These are phyloP conservation scores for Plasmopara muralis DNA, from an alignment of 352 stramenopile species.

Conservation along the genomic window DNA sequence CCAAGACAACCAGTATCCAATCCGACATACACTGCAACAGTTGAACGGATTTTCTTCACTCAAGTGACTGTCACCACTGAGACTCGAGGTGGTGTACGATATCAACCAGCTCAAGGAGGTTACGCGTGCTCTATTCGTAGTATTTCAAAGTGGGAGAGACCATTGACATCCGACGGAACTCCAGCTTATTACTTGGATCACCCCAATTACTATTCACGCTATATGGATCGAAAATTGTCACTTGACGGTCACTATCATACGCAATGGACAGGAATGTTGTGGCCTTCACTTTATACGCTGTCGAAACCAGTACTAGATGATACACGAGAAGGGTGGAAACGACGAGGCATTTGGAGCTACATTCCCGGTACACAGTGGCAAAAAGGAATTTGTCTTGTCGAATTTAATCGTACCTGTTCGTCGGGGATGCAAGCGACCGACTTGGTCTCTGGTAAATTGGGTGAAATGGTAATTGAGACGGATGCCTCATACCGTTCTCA, in stretches of 20 bases:
- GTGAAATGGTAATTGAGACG: constrained; percentile 83
- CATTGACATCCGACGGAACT: constrained; percentile 38
- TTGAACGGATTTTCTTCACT: constrained; percentile 57
- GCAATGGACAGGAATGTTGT: constrained; percentile 87
- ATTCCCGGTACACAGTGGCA: constrained; percentile 70
- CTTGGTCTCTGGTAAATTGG: constrained; percentile 18
- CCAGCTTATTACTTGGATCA: constrained; percentile 85
- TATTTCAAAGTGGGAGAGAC: constrained; percentile 94
- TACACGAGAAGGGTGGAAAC: constrained; percentile 89
- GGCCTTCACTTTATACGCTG: constrained; percentile 87
- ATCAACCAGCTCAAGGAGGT: constrained; percentile 80
- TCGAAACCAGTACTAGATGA: constrained; percentile 77
- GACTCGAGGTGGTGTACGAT: constrained; percentile 44
- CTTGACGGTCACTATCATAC: constrained; percentile 82
- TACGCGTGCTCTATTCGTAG: constrained; percentile 93
- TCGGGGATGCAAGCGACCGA: constrained; percentile 28
- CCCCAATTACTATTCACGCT: constrained; percentile 95
- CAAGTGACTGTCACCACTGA: constrained; percentile 27
- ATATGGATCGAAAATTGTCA: constrained; percentile 89
- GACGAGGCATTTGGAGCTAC: constrained; percentile 71
- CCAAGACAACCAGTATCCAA: constrained; percentile 54
- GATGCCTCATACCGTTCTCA: constrained; percentile 87
- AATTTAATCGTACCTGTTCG: constrained; percentile 87
- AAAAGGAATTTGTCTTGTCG: constrained; percentile 91
- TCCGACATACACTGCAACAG: constrained; percentile 41